Evolutionary conservation across 2,329 filamentous ascomycete species (phyloP).

Genomic region (Aureobasidium pullulans): DNA sequence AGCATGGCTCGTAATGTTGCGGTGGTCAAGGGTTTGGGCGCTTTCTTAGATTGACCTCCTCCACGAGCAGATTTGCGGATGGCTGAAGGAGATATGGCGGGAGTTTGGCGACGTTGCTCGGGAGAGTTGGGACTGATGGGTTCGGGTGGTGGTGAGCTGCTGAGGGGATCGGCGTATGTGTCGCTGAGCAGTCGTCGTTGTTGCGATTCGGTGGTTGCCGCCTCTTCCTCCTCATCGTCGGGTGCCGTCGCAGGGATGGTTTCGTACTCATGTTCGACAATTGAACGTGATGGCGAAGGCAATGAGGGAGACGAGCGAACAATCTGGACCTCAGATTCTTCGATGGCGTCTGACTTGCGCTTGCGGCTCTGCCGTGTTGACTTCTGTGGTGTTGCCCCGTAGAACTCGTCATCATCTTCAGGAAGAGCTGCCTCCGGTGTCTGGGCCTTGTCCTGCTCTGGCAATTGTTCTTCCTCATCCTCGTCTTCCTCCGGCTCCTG

Average conservation of each 20-base stretch:
- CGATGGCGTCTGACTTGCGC: constrained; percentile 17
- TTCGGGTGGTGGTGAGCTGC: constrained; percentile 16
- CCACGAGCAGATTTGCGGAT: constrained; percentile 20
- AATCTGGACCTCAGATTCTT: constrained; percentile 27
- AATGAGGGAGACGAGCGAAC: constrained; percentile 32
- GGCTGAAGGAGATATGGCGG: constrained; percentile 20
- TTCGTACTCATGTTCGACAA: background rate
- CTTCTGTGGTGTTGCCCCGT: background rate
- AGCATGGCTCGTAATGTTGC: constrained; percentile 38
- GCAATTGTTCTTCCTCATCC: background rate
- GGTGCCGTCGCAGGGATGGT: constrained; percentile 8
- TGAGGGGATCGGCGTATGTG: constrained; percentile 16
- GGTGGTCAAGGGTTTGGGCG: constrained; percentile 30
- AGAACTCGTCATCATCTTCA: constrained; percentile 6
- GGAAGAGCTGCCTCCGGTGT: background rate
- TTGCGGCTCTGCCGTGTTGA: constrained; percentile 5
- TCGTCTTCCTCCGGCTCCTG: background rate
- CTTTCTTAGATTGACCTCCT: constrained; percentile 17
- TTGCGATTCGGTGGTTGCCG: background rate
- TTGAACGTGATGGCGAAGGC: background rate
- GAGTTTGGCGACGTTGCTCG: background rate
- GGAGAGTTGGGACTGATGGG: constrained; percentile 7
- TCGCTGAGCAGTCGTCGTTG: constrained; percentile 5
- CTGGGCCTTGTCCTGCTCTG: constrained; percentile 14
- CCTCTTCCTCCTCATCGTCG: background rate